Conservation (phyloP, 73 alveolate genomes). For the Paramecium sexaurelia region DNA sequence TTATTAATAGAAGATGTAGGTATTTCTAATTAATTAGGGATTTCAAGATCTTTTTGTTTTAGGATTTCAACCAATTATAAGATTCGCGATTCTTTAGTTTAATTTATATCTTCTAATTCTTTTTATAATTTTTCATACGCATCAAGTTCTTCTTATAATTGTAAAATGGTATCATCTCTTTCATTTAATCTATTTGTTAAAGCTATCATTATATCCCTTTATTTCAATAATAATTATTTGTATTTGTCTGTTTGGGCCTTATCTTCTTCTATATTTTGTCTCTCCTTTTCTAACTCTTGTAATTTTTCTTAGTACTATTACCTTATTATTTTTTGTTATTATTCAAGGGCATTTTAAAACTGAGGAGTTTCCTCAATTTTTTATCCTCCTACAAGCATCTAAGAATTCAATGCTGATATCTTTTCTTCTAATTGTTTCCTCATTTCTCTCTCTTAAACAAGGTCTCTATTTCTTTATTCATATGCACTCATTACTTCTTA, state of each 20-base stretch:
- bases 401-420: slow-evolving; percentile 91
- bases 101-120: slow-evolving; percentile 79
- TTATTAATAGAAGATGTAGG: neutral
- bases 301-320: slow-evolving; percentile 88
- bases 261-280: slow-evolving; percentile 92
- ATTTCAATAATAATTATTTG: slow-evolving; percentile 95
- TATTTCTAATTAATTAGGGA: neutral
- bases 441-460: slow-evolving; percentile 92
- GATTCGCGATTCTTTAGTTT: slow-evolving; percentile 58
- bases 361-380: slow-evolving; percentile 97
- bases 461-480: slow-evolving; percentile 92
- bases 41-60: neutral
- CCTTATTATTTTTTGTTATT: slow-evolving; percentile 79
- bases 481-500: slow-evolving; percentile 95
- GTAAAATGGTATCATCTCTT: slow-evolving; percentile 97
- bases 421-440: slow-evolving; percentile 95
- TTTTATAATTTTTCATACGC: slow-evolving; percentile 90
- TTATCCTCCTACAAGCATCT: slow-evolving; percentile 96
- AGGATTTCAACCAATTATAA: slow-evolving; percentile 42
- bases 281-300: slow-evolving; percentile 94
- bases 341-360: slow-evolving; percentile 92
- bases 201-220: slow-evolving; percentile 99
- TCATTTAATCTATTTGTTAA: slow-evolving; percentile 97
- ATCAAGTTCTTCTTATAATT: slow-evolving; percentile 94
- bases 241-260: slow-evolving; percentile 96